Evolutionary conservation across 1,139 yeast species (phyloP).

Genomic region (Arxiozyma slooffiae): DNA sequence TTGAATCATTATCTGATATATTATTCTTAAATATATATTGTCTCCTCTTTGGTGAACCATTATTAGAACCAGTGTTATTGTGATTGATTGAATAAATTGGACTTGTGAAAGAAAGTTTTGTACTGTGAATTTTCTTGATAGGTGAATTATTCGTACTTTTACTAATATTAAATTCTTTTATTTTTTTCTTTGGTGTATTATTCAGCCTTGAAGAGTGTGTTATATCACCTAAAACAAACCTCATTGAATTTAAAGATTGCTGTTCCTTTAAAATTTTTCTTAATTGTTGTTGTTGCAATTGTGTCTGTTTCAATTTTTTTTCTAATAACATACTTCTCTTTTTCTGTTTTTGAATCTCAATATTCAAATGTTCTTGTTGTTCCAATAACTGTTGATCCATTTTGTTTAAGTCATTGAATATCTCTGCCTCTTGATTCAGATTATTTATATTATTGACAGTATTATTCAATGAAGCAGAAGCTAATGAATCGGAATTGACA

Average conservation of each 20-base stretch:
- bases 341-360: constrained; percentile 14
- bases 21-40: constrained; percentile 1
- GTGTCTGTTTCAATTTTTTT: constrained; percentile 11
- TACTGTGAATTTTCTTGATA: constrained; percentile 3
- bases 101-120: constrained; percentile 6
- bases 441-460: not conserved
- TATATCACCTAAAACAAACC: constrained; percentile 5
- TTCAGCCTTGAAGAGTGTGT: constrained; percentile 5
- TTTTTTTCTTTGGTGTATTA: constrained; percentile 17
- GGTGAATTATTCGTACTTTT: constrained; percentile 6
- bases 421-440: not conserved
- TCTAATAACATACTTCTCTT: constrained; percentile 11
- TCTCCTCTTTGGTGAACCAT: constrained; percentile 9
- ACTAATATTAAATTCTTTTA: constrained; percentile 3
- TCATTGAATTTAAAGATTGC: constrained; percentile 1
- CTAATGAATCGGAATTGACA: not conserved
- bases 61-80: not conserved
- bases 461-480: not conserved
- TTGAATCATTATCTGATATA: not conserved
- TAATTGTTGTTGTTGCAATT: constrained; percentile 13
- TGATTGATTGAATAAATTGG: not conserved
- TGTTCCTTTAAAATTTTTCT: constrained; percentile 8
- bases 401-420: not conserved
- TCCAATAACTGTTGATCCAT: constrained; percentile 9
- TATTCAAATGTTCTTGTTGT: constrained; percentile 13